Evolutionary conservation across 2,329 filamentous ascomycete species (phyloP), one percentile per base, ranked within the genome.

Genomic region (Cryphonectria japonica): DNA sequence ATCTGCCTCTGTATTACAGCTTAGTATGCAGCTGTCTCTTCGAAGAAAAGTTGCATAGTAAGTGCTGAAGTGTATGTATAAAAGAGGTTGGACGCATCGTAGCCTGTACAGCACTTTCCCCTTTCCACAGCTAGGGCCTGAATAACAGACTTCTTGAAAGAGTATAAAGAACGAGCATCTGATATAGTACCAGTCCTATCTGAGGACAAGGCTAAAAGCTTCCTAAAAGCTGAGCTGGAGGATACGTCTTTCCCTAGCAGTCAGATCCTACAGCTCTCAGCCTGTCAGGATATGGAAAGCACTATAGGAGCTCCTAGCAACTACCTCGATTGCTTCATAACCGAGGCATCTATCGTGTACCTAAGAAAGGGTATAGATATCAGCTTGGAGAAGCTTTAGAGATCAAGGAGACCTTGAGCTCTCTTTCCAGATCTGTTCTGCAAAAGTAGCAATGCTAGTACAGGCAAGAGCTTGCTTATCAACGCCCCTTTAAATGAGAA

Each of bases 401-500:
- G 4, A 70, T 80, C 16, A 74, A 74, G 46, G 29, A 29, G 0
- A 72, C 74, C 14, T 69, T 81, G 16, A 39, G 32, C 26, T 34
- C 29, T 29, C 34, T 37, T 37, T 16, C 34, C 4, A 26, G 52
- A 19, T 46, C 32, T 29, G 13, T 2, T 11, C 8, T 37, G 11
- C 2, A 57, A 34, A 26, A 70, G 69, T 6, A 89, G 89, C 0
- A 87, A 85, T 68, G 91, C 89, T 0, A 88, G 89, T 0, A 85
- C 86, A 1, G 89, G 89, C 0, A 92, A 91, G 75, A 88, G 84
- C 29, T 88, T 85, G 1, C 80, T 91, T 0, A 89, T 91, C 77
- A 91, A 91, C 75, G 88, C 89, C 0, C 76, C 91, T 50, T 80
- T 91, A 0, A 87, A 90, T 39, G 87, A 91, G 74, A 87, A 91